Evolutionary conservation across 2,329 filamentous ascomycete species (phyloP), one percentile per base, ranked within the genome.

Genomic region (Trichoderma citrinoviride): DNA sequence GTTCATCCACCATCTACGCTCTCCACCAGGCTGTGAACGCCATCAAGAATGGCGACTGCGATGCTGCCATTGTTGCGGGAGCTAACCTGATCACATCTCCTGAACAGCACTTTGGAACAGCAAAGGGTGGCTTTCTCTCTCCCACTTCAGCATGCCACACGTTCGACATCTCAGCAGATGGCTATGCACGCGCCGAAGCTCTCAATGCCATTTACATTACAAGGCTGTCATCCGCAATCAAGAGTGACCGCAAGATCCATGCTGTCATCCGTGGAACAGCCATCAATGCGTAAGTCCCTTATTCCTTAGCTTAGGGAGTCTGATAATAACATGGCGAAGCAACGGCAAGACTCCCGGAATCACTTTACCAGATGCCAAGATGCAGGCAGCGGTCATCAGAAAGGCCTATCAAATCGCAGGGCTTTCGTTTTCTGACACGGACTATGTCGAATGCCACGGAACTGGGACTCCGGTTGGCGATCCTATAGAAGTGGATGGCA

Each of bases 391-490:
- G 8, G 78, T 82, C 56, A 83, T 83, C 53, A 68, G 17, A 29
- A 47, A 41, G 43, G 65, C 65, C 7, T 66, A 66, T 17, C 25
- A 61, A 5, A 53, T 53, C 19, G 58, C 58, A 1, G 58, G 58
- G 1, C 58, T 61, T 37, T 58, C 54, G 5, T 54, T 64, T 37
- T 19, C 58, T 61, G 66, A 65, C 17, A 69, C 66, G 1, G 57
- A 67, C 15, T 71, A 70, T 46, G 65, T 75, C 12, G 82, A 86
- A 69, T 79, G 78, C 7, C 83, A 86, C 69, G 83, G 82, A 15
- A 85, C 83, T 0, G 83, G 82, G 7, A 86, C 83, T 14, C 74
- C 75, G 17, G 79, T 80, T 1, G 84, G 84, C 5, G 83, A 86
- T 66, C 82, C 83, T 0, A 79, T 81, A 23, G 83, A 86, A 67